Percentiles rank a stretch among this genome's conserved stretches.
These are phyloP conservation scores for Talaromyces rugulosus DNA, from an alignment of 2,329 filamentous ascomycete genomes.

Conservation along the genomic window DNA sequence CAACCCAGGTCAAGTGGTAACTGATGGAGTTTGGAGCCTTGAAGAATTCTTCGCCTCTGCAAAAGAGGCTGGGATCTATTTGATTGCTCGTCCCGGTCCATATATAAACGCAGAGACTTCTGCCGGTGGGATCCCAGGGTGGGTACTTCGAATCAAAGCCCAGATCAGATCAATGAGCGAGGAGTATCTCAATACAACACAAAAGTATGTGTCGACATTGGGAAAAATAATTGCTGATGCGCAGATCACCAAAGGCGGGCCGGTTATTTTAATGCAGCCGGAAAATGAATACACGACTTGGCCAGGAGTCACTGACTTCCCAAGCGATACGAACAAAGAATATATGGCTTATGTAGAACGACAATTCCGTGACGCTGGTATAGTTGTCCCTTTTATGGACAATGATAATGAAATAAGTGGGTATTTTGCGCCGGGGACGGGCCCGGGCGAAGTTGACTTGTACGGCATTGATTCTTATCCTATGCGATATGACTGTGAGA, in stretches of 20 bases:
- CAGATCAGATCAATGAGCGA: slow-evolving; percentile 59
- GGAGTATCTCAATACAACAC: slow-evolving; percentile 62
- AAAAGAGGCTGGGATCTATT: slow-evolving; percentile 67
- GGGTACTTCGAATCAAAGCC: slow-evolving; percentile 65
- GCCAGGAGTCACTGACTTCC: slow-evolving; percentile 48
- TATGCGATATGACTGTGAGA: slow-evolving; percentile 21
- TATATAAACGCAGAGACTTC: slow-evolving; percentile 76
- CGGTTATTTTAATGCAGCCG: slow-evolving; percentile 71
- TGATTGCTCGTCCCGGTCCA: slow-evolving; percentile 66
- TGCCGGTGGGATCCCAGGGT: slow-evolving; percentile 76
- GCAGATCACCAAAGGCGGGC: slow-evolving; percentile 79
- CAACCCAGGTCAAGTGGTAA: slow-evolving; percentile 59
- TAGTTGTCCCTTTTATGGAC: slow-evolving; percentile 69
- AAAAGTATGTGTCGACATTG: slow-evolving; percentile 62
- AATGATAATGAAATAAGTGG: slow-evolving; percentile 51
- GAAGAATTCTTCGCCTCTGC: slow-evolving; percentile 61
- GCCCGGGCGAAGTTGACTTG: slow-evolving; percentile 13
- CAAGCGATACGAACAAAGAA: slow-evolving; percentile 54
- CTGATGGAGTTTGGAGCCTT: slow-evolving; percentile 63
- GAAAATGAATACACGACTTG: slow-evolving; percentile 74
- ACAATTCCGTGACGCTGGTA: slow-evolving; percentile 62
- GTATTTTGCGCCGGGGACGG: not conserved
- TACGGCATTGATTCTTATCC: slow-evolving; percentile 16
- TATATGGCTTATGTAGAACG: slow-evolving; percentile 70
- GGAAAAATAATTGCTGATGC: slow-evolving; percentile 64